Conservation (phyloP, 2,329 filamentous ascomycete genomes). For the Hypoxylon sp. region DNA sequence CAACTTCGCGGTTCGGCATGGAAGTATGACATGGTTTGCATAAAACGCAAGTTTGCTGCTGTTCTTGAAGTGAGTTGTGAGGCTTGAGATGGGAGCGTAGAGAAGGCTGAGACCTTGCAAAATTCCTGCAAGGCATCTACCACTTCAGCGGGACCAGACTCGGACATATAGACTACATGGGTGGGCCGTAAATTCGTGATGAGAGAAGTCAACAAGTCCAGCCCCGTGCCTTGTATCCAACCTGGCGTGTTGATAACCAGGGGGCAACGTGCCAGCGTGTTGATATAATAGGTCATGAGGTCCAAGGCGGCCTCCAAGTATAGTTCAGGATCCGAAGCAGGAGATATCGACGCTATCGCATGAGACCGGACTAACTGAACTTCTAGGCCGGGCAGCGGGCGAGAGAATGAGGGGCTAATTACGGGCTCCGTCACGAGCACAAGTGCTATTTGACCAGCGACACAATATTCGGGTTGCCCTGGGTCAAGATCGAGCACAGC, state of each 20-base stretch:
- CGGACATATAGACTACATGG: slow-evolving; percentile 76
- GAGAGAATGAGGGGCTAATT: slow-evolving; percentile 75
- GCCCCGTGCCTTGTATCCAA: slow-evolving; percentile 78
- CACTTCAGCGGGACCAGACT: slow-evolving; percentile 69
- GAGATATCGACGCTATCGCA: slow-evolving; percentile 73
- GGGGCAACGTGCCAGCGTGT: slow-evolving; percentile 60
- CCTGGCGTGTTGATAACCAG: slow-evolving; percentile 81
- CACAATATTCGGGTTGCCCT: slow-evolving; percentile 80
- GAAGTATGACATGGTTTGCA: slow-evolving; percentile 87
- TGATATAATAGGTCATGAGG: slow-evolving; percentile 70
- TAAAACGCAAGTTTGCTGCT: slow-evolving; percentile 74
- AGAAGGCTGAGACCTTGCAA: slow-evolving; percentile 58
- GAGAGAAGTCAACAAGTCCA: slow-evolving; percentile 72
- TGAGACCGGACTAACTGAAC: slow-evolving; percentile 69
- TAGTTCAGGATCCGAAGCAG: slow-evolving; percentile 74
- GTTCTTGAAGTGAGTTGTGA: slow-evolving; percentile 69
- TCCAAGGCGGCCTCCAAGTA: slow-evolving; percentile 75
- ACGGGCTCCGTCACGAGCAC: slow-evolving; percentile 71
- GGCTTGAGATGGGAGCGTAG: slow-evolving; percentile 69
- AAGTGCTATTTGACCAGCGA: slow-evolving; percentile 77
- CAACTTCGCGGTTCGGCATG: slow-evolving; percentile 59
- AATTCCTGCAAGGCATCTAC: slow-evolving; percentile 65
- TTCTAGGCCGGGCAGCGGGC: slow-evolving; percentile 58
- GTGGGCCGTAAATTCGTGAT: slow-evolving; percentile 66
- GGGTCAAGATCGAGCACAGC: slow-evolving; percentile 81